Evolutionary conservation across 108 stramenopile genomes (phyloP).

Genomic region (Nitzschia palea): DNA sequence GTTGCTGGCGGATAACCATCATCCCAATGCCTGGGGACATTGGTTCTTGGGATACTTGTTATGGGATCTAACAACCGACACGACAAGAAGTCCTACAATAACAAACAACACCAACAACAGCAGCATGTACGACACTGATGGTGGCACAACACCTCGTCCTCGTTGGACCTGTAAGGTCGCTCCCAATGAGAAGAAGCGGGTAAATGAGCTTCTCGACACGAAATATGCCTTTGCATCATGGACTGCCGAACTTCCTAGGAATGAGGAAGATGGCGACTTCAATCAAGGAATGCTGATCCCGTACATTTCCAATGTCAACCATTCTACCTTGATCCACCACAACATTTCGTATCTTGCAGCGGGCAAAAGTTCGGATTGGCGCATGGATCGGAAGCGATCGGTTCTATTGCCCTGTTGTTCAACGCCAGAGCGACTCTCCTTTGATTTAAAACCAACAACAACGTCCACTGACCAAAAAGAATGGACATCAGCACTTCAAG

Average conservation of each 20-base stretch:
- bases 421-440: background rate
- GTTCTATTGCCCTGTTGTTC: background rate
- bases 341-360: background rate
- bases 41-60: background rate
- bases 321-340: background rate
- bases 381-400: background rate
- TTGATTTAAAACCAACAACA: background rate
- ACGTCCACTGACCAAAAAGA: background rate
- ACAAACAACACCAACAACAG: background rate
- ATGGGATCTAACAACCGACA: background rate
- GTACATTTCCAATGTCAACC: background rate
- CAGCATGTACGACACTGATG: too few relatives aligned
- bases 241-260: too few relatives aligned
- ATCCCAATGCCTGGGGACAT: background rate
- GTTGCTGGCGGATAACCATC: background rate
- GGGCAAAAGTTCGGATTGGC: background rate
- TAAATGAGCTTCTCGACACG: background rate
- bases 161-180: background rate
- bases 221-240: background rate
- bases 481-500: background rate
- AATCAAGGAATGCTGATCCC: background rate
- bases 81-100: background rate
- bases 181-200: background rate
- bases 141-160: too few relatives aligned
- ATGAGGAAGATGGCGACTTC: background rate